A percentile compares a stretch with the other conserved stretches of the same genome.
Conservation (phyloP, 345 rosid genomes). For the Microthlaspi erraticum region DNA sequence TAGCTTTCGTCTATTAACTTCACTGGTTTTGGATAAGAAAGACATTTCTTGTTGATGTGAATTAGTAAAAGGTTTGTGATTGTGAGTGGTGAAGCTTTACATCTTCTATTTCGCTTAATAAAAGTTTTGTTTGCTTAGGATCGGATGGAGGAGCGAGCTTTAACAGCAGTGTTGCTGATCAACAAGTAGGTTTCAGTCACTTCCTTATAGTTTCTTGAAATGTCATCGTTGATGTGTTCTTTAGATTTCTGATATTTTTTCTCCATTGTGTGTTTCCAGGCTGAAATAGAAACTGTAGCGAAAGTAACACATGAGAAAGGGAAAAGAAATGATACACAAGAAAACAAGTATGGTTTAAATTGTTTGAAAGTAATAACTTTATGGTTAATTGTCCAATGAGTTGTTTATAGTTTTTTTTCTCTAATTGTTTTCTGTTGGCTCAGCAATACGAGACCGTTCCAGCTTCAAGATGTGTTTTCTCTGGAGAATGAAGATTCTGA, state of each 20-base stretch:
- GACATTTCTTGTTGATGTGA: neutral
- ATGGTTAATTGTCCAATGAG: neutral
- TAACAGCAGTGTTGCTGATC: constrained; percentile 92
- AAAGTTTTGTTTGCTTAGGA: constrained; percentile 53
- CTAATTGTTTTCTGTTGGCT: neutral
- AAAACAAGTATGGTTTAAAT: constrained; percentile 59
- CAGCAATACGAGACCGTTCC: constrained; percentile 85
- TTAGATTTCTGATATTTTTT: constrained; percentile 34
- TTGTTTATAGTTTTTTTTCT: neutral
- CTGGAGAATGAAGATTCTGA: constrained; percentile 95
- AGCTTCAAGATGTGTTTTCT: constrained; percentile 90
- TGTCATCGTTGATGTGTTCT: constrained; percentile 10
- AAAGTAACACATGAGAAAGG: constrained; percentile 86
- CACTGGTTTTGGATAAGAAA: neutral
- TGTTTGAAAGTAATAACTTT: neutral
- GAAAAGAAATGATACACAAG: constrained; percentile 82
- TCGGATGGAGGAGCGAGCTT: constrained; percentile 81
- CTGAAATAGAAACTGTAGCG: constrained; percentile 91
- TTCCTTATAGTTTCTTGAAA: constrained; percentile 17
- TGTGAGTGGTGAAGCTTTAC: constrained; percentile 27
- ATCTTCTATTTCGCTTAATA: constrained; percentile 5
- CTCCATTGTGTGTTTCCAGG: constrained; percentile 61
- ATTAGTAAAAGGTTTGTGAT: constrained; percentile 2
- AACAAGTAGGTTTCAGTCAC: constrained; percentile 67
- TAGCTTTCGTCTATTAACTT: neutral